Conservation (phyloP, 345 rosid species). For the Dipteronia sinensis region DNA sequence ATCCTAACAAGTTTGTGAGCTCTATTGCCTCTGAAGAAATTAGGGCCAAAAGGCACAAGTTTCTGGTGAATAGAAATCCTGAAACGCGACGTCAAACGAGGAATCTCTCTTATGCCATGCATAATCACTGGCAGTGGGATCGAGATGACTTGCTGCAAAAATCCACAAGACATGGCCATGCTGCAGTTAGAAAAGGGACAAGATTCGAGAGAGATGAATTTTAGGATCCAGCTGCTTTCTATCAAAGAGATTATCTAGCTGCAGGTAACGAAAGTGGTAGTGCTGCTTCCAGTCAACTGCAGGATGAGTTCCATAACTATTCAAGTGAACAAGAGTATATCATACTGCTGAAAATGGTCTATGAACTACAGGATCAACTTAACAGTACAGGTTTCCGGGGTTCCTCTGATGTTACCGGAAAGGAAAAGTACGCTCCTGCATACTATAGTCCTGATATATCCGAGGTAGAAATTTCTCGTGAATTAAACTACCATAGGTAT, state of each 20-base stretch:
- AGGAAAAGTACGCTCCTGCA: constrained; percentile 25
- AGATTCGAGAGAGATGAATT: constrained; percentile 45
- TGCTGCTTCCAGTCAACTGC: constrained; percentile 47
- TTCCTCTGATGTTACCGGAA: constrained; percentile 31
- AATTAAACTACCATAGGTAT: constrained; percentile 25
- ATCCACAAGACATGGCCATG: constrained; percentile 36
- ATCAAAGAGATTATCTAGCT: constrained; percentile 39
- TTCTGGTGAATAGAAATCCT: constrained; percentile 30
- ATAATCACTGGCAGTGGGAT: constrained; percentile 31
- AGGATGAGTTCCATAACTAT: constrained; percentile 36
- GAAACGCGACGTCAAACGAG: constrained; percentile 28
- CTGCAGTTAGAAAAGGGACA: constrained; percentile 39
- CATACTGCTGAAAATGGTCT: constrained; percentile 51
- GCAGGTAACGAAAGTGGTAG: constrained; percentile 44
- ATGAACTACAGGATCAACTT: constrained; percentile 62
- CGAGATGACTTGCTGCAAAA: constrained; percentile 39
- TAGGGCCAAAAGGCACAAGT: constrained; percentile 35
- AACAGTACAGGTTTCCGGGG: constrained; percentile 32
- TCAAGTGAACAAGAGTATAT: constrained; percentile 48
- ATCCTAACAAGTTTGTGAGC: constrained; percentile 28
- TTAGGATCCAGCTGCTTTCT: constrained; percentile 36
- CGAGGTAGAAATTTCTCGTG: constrained; percentile 23
- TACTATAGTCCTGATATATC: constrained; percentile 24
- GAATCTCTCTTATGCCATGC: constrained; percentile 26
- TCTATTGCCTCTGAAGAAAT: constrained; percentile 39